These are phyloP conservation scores for Cryptosporidium parvum DNA, from an alignment of 169 alveolate species.

Conservation along the genomic window DNA sequence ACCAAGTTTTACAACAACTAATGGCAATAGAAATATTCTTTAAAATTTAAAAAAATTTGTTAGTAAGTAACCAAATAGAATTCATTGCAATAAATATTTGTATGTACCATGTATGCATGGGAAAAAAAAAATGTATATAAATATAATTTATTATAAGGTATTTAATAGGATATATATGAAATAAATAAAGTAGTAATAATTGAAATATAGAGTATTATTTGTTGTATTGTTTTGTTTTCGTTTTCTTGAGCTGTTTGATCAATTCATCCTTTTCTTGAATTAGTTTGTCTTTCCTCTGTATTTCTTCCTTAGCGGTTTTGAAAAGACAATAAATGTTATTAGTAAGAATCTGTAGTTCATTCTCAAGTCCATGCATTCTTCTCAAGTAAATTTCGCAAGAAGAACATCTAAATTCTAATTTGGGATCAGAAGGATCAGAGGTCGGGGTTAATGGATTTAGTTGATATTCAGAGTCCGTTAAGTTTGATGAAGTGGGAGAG, in stretches of 20 bases:
- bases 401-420: background rate
- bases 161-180: no score
- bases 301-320: slow-evolving; percentile 74
- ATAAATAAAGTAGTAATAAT: no score
- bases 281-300: slow-evolving; percentile 56
- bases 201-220: background rate
- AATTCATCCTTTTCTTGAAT: slow-evolving; percentile 44
- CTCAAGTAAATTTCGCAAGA: slow-evolving; percentile 43
- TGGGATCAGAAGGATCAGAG: background rate
- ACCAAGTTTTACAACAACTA: no score
- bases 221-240: slow-evolving; percentile 1
- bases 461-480: background rate
- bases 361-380: slow-evolving; percentile 55
- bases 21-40: no score
- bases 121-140: no score
- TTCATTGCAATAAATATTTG: no score
- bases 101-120: no score
- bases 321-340: slow-evolving; percentile 50
- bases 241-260: background rate
- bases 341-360: slow-evolving; percentile 57
- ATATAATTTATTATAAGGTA: no score
- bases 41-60: no score
- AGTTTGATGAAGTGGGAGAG: background rate
- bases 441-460: background rate
- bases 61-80: no score